Conservation (phyloP, 257 asterid species). For the Nicotiana sylvestris region DNA sequence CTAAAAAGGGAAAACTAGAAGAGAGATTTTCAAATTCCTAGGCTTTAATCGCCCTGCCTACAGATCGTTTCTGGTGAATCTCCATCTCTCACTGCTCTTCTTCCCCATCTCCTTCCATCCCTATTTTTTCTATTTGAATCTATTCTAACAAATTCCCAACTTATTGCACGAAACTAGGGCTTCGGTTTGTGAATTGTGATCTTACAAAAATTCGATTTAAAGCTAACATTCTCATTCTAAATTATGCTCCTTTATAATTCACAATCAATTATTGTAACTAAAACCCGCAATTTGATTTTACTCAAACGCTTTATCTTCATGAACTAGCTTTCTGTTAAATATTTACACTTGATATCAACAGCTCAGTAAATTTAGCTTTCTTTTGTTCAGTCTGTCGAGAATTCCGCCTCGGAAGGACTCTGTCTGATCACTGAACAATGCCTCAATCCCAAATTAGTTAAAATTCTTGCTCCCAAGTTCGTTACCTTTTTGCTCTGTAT, state of each 20-base stretch:
- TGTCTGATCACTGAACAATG: background rate
- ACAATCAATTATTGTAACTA: background rate
- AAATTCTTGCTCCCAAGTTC: background rate
- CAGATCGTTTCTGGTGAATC: background rate
- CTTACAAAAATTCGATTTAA: background rate
- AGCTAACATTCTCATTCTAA: background rate
- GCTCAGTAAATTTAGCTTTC: background rate
- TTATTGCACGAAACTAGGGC: slow-evolving; percentile 16
- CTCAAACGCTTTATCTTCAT: background rate
- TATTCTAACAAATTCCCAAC: background rate
- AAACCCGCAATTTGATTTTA: background rate
- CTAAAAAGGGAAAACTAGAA: background rate
- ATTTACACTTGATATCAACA: background rate
- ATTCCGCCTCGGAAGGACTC: background rate
- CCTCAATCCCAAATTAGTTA: background rate
- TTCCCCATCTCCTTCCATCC: background rate
- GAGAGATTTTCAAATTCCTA: background rate
- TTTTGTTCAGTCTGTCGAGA: background rate
- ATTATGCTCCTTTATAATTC: background rate
- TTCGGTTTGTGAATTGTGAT: slow-evolving; percentile 13
- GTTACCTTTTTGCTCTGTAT: background rate
- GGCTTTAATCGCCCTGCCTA: background rate
- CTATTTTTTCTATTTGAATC: background rate
- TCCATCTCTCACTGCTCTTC: background rate
- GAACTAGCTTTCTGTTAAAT: background rate